These are phyloP conservation scores for Bretschneidera sinensis DNA, from an alignment of 345 rosid genomes.

Conservation along the genomic window DNA sequence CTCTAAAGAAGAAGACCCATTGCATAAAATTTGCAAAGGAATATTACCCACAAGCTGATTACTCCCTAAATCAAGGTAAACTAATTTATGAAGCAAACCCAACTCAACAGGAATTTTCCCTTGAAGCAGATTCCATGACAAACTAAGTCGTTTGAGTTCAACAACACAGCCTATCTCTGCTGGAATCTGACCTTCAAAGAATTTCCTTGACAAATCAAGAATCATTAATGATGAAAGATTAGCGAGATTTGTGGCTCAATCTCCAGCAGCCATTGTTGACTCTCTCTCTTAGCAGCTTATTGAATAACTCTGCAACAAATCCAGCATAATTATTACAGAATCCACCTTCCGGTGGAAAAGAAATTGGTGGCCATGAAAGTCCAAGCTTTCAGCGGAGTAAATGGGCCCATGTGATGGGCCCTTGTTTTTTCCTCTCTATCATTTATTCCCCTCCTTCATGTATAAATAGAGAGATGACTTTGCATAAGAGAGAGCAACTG, in stretches of 20 bases:
- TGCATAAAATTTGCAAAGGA: constrained; percentile 60
- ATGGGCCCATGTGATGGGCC: no score
- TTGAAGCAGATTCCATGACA: constrained; percentile 62
- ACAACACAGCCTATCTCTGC: constrained; percentile 46
- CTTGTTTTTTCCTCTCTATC: no score
- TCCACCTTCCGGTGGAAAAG: no score
- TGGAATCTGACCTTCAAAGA: constrained; percentile 63
- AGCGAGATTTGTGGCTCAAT: constrained; percentile 53
- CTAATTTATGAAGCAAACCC: constrained; percentile 40
- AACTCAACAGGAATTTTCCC: constrained; percentile 60
- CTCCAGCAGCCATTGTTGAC: no score
- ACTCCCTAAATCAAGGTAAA: constrained; percentile 56
- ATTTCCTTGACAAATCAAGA: constrained; percentile 76
- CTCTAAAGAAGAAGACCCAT: constrained; percentile 46
- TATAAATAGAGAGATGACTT: no score
- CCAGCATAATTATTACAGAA: no score
- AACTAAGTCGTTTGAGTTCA: constrained; percentile 48
- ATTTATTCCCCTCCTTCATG: no score
- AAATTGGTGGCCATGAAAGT: no score
- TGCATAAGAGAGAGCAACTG: no score
- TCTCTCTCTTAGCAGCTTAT: no score
- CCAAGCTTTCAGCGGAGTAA: no score
- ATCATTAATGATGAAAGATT: constrained; percentile 55
- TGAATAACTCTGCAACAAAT: no score
- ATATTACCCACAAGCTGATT: constrained; percentile 54